A percentile compares a stretch with the other conserved stretches of the same genome.
These are phyloP conservation scores for Amanita phalloides DNA, from an alignment of 768 basidiomycete species.

Conservation along the genomic window DNA sequence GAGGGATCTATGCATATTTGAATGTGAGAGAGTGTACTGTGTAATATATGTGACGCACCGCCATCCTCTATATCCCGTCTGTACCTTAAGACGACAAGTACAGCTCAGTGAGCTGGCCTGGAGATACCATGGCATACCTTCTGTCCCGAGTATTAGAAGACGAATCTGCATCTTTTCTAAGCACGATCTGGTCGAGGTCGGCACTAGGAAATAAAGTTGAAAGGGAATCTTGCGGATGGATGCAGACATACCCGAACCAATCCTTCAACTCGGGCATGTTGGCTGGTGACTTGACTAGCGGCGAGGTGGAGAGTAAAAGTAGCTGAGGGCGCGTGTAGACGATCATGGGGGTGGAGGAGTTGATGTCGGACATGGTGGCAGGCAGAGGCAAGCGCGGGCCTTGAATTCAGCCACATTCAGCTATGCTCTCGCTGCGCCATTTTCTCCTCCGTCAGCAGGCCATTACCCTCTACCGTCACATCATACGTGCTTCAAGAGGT, in stretches of 20 bases:
- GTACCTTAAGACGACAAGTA: constrained; percentile 35
- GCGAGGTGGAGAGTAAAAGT: constrained; percentile 61
- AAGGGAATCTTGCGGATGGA: constrained; percentile 10
- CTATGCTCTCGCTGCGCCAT: constrained; percentile 48
- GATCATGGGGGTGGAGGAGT: constrained; percentile 23
- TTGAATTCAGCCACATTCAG: constrained; percentile 20
- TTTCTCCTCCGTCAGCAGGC: constrained; percentile 60
- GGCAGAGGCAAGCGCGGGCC: constrained; percentile 18
- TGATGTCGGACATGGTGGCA: constrained; percentile 7
- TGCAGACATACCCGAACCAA: constrained; percentile 74
- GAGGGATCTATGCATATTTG: constrained; percentile 29
- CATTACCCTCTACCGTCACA: constrained; percentile 51
- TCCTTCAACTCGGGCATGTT: constrained; percentile 77
- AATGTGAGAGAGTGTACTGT: constrained; percentile 3
- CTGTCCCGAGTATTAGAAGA: constrained; percentile 51
- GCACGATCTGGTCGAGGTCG: constrained; percentile 54
- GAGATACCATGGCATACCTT: constrained; percentile 33
- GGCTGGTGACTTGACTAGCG: constrained; percentile 56
- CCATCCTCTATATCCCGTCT: constrained; percentile 69
- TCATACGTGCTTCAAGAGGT: constrained; percentile 66
- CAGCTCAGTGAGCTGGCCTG: constrained; percentile 8
- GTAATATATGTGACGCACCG: constrained; percentile 26
- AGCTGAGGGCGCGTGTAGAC: constrained; percentile 65
- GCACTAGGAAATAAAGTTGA: constrained; percentile 20
- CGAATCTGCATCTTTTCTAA: constrained; percentile 63